Conservation (phyloP, 2,329 filamentous ascomycete genomes). For the Aspergillus vadensis region DNA sequence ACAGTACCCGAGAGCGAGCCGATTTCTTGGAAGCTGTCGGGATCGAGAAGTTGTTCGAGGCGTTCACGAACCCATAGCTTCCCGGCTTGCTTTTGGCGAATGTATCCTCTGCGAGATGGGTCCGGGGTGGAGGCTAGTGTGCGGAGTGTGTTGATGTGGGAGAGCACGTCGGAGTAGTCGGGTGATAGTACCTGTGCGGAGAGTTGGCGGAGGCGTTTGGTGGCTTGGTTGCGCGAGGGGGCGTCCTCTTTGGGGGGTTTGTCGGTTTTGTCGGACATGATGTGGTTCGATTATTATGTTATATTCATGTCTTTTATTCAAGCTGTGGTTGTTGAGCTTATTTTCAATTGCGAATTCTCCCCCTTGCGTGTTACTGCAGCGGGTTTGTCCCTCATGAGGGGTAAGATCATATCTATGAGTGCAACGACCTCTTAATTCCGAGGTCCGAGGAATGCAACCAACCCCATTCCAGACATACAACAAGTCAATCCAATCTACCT, state of each 20-base stretch:
- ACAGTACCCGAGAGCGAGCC: constrained; percentile 63
- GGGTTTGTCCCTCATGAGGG: constrained; percentile 17
- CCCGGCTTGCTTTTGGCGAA: constrained; percentile 64
- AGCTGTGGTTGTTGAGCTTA: background rate
- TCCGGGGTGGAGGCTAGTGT: constrained; percentile 59
- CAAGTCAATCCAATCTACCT: background rate
- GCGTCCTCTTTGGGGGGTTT: constrained; percentile 3
- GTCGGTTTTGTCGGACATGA: constrained; percentile 22
- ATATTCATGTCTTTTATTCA: background rate
- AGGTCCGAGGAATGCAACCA: constrained; percentile 23
- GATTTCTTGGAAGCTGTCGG: constrained; percentile 59
- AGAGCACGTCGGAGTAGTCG: constrained; percentile 64
- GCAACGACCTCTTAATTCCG: constrained; percentile 3
- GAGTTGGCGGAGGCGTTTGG: constrained; percentile 52
- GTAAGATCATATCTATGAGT: constrained; percentile 3
- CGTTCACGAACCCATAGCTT: constrained; percentile 68
- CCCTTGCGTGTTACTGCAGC: background rate
- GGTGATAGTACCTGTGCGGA: constrained; percentile 57
- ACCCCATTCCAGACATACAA: no score
- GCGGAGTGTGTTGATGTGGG: constrained; percentile 56
- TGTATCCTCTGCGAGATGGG: constrained; percentile 57
- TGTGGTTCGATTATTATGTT: background rate
- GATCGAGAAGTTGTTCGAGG: constrained; percentile 60
- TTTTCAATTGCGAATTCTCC: background rate
- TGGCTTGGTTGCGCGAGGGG: constrained; percentile 31